Evolutionary conservation across 1,284 basidiomycete species (phyloP).

Genomic region (Cystobasidium sp.): DNA sequence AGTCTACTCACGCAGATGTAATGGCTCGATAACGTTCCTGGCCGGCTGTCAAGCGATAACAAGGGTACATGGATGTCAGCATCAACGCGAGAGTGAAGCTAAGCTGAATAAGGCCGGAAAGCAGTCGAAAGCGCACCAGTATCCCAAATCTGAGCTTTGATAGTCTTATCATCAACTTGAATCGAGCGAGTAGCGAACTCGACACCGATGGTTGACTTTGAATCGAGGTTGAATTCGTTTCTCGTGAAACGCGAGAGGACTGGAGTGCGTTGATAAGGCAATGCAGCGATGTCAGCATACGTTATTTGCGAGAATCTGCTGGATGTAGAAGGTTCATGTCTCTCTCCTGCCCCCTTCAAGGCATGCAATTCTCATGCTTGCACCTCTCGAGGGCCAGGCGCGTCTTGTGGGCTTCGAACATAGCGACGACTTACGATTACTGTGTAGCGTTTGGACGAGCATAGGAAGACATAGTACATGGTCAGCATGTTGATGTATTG

Average conservation of each 20-base stretch:
- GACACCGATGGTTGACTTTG: conserved; percentile 98
- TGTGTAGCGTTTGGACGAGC: conserved; percentile 43
- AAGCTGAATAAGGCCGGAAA: conserved; percentile 24
- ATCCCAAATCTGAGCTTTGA: conserved; percentile 99
- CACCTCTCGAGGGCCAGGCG: neutral
- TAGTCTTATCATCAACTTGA: conserved; percentile 91
- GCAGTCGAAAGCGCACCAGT: conserved; percentile 66
- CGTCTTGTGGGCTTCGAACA: neutral
- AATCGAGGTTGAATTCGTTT: conserved; percentile 99
- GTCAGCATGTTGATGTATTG: neutral
- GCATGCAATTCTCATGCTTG: neutral
- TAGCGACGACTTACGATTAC: conserved; percentile 57
- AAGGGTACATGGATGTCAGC: neutral
- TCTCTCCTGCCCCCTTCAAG: neutral
- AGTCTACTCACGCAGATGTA: conserved; percentile 80
- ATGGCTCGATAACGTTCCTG: conserved; percentile 99
- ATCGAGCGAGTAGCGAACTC: conserved; percentile 98
- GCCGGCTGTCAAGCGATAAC: conserved; percentile 67
- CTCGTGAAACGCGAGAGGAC: conserved; percentile 89
- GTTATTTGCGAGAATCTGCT: neutral
- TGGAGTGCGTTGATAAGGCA: conserved; percentile 44
- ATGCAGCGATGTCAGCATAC: neutral
- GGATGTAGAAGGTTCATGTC: neutral
- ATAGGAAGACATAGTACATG: neutral
- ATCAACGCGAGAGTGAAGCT: neutral